A percentile compares a stretch with the other conserved stretches of the same genome.
These are phyloP conservation scores for Lathyrus oleraceus DNA, from an alignment of 306 rosid species.

Conservation along the genomic window DNA sequence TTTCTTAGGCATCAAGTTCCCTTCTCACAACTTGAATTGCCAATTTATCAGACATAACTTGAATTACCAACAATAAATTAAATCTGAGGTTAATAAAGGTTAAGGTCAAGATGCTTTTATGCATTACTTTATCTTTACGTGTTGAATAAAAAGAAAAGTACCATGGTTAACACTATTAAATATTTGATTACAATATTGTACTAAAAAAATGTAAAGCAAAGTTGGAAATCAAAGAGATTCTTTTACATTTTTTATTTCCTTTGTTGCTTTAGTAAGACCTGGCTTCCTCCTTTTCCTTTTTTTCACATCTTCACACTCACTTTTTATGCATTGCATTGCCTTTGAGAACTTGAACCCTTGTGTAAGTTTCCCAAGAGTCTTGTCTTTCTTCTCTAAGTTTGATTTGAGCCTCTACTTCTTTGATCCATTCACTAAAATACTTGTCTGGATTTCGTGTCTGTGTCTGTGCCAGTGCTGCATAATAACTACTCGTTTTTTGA, in stretches of 20 bases:
- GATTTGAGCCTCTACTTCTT: not conserved
- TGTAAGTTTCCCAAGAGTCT: constrained; percentile 30
- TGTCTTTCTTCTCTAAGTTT: not conserved
- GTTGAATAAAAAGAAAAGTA: constrained; percentile 54
- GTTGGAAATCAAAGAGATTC: constrained; percentile 50
- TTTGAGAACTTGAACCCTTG: constrained; percentile 20
- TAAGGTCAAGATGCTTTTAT: constrained; percentile 60
- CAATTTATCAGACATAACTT: not conserved
- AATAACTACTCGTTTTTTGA: constrained; percentile 18
- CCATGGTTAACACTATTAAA: constrained; percentile 34
- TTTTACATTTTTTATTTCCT: constrained; percentile 46
- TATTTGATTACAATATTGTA: constrained; percentile 40
- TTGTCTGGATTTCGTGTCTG: not conserved
- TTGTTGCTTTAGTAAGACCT: constrained; percentile 50
- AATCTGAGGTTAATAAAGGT: constrained; percentile 53
- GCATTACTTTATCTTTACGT: constrained; percentile 70
- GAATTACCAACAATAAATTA: not conserved
- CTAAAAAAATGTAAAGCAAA: constrained; percentile 31
- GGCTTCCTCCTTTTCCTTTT: constrained; percentile 45
- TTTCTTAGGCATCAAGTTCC: not conserved
- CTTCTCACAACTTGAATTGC: not conserved
- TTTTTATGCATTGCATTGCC: constrained; percentile 51
- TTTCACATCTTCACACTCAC: constrained; percentile 60
- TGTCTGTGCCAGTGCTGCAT: constrained; percentile 31
- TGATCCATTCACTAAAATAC: not conserved